phyloP scores from a whole-genome alignment of 352 stramenopile genomes.

The Thalassiosira ordinaria region DNA sequence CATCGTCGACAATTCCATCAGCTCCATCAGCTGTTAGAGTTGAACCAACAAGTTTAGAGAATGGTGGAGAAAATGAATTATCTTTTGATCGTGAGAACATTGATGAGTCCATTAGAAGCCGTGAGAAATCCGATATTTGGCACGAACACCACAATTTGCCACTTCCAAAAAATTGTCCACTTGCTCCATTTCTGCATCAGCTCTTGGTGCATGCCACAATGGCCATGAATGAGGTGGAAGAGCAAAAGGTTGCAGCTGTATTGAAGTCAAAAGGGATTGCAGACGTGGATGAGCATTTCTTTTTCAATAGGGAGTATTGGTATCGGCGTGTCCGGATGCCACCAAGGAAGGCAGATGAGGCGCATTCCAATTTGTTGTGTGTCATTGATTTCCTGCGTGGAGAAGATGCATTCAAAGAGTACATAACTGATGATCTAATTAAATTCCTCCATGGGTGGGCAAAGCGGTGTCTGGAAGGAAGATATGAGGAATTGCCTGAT shows the following conservation, averaged over 20 bases:
- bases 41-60: no score
- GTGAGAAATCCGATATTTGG: slow-evolving; percentile 25
- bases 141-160: slow-evolving; percentile 10
- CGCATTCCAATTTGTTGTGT: neutral
- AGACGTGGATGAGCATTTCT: slow-evolving; percentile 16
- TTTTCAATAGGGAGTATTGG: slow-evolving; percentile 13
- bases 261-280: slow-evolving; percentile 6
- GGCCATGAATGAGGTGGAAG: slow-evolving; percentile 10
- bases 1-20: no score
- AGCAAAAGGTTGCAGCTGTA: slow-evolving; percentile 6
- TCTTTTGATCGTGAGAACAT: neutral
- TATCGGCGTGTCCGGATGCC: slow-evolving; percentile 8
- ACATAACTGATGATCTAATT: slow-evolving; percentile 3
- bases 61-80: no score
- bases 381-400: slow-evolving; percentile 3
- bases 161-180: slow-evolving; percentile 10
- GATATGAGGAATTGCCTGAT: slow-evolving; percentile 24
- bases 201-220: neutral
- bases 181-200: neutral
- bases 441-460: slow-evolving; percentile 16
- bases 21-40: no score
- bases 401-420: slow-evolving; percentile 2
- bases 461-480: slow-evolving; percentile 3
- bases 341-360: neutral
- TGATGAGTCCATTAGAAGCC: slow-evolving; percentile 1